Conservation (phyloP, 1,284 basidiomycete species). For the Rhodotorula sp. region DNA sequence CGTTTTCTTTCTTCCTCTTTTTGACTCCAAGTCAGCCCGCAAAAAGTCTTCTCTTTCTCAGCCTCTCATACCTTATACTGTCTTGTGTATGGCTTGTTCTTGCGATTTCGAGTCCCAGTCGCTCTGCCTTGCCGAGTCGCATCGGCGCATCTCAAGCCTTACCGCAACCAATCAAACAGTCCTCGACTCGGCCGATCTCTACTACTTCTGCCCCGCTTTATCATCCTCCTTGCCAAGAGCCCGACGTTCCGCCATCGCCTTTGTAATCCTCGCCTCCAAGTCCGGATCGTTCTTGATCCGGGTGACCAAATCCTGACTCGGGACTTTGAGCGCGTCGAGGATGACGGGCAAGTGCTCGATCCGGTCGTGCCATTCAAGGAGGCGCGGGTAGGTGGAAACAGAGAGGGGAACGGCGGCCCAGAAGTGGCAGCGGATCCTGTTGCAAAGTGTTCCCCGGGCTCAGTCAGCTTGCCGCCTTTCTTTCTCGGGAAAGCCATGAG, state of each 20-base stretch:
- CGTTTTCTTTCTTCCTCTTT: too few species aligned
- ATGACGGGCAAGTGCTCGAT: slow-evolving; percentile 23
- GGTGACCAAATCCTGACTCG: slow-evolving; percentile 24
- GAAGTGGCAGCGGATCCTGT: slow-evolving; percentile 25
- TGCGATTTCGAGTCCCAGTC: too few species aligned
- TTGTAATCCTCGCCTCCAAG: slow-evolving; percentile 21
- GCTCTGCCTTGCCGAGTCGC: too few species aligned
- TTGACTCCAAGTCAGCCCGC: too few species aligned
- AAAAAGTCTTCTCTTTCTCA: too few species aligned
- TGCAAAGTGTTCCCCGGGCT: neutral
- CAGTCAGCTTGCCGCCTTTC: neutral
- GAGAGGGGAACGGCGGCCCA: slow-evolving; percentile 29
- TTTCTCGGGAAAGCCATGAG: neutral
- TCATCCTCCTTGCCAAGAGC: neutral
- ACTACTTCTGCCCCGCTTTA: too few species aligned
- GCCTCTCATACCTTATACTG: too few species aligned
- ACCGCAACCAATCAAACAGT: too few species aligned
- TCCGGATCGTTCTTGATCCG: slow-evolving; percentile 16
- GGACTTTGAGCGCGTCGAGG: slow-evolving; percentile 25
- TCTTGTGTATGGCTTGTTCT: too few species aligned
- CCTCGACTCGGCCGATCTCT: too few species aligned
- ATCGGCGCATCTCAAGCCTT: too few species aligned
- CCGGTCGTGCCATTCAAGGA: slow-evolving; percentile 24
- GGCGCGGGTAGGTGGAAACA: slow-evolving; percentile 12
- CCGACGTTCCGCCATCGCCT: slow-evolving; percentile 2